phyloP scores from a whole-genome alignment of 2,329 filamentous ascomycete genomes.

The Lizonia empirigonia region DNA sequence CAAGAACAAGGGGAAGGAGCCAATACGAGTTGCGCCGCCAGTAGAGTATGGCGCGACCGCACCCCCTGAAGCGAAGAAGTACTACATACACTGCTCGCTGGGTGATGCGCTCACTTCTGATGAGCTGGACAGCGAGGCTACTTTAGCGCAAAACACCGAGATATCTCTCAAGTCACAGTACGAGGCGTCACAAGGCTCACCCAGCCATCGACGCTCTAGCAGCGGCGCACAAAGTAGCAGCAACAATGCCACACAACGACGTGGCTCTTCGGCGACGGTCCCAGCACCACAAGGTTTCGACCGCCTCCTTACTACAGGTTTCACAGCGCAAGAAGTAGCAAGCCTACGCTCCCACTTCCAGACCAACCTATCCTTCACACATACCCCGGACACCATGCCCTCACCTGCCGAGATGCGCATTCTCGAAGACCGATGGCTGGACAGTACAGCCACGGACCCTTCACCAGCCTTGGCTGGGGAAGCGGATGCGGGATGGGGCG shows the following conservation, averaged over 20 bases:
- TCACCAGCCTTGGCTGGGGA: slow-evolving; percentile 49
- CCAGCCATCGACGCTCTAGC: slow-evolving; percentile 24
- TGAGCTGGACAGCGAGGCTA: slow-evolving; percentile 73
- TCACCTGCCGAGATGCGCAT: slow-evolving; percentile 73
- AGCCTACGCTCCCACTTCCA: slow-evolving; percentile 87
- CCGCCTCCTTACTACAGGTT: slow-evolving; percentile 78
- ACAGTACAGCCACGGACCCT: slow-evolving; percentile 59
- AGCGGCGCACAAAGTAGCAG: slow-evolving; percentile 16
- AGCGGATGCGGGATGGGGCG: slow-evolving; percentile 54
- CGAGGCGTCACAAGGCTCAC: slow-evolving; percentile 21
- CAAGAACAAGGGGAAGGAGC: slow-evolving; percentile 71
- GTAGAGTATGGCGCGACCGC: slow-evolving; percentile 27
- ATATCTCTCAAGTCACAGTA: slow-evolving; percentile 42
- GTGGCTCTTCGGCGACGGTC: slow-evolving; percentile 50
- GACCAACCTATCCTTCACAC: slow-evolving; percentile 78
- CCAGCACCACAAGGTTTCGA: slow-evolving; percentile 82
- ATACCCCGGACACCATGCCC: slow-evolving; percentile 89
- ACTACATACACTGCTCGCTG: slow-evolving; percentile 96
- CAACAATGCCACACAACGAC: slow-evolving; percentile 20
- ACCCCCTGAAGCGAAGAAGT: slow-evolving; percentile 53
- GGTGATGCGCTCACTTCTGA: slow-evolving; percentile 70
- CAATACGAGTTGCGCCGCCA: slow-evolving; percentile 56
- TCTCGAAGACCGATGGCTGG: slow-evolving; percentile 91
- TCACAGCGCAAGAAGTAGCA: slow-evolving; percentile 81
- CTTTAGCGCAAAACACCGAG: slow-evolving; percentile 49